phyloP scores from a whole-genome alignment of 192 early-diverging fungal genomes.

The Rhizophagus clarus region DNA sequence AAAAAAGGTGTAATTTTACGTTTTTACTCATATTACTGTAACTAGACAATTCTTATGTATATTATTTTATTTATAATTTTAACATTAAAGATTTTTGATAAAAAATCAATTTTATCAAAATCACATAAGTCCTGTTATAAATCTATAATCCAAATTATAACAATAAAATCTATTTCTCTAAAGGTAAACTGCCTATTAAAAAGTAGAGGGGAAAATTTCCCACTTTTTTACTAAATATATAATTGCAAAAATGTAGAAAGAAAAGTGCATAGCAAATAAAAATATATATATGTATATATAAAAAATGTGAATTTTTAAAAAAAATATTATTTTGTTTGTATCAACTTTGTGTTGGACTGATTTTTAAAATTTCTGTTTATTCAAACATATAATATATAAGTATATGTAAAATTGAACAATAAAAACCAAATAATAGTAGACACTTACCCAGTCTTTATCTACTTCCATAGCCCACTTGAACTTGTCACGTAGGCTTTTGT shows the following conservation, averaged over 20 bases:
- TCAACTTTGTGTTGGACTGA: neutral
- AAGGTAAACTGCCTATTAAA: neutral
- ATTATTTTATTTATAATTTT: neutral
- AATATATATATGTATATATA: too few species aligned
- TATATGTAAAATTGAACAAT: neutral
- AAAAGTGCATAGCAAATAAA: too few species aligned
- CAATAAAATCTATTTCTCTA: too few species aligned
- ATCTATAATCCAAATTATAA: neutral
- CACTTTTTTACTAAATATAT: too few species aligned
- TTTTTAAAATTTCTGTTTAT: neutral
- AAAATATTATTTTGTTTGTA: neutral
- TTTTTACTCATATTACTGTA: too few species aligned
- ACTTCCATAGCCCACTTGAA: slow-evolving; percentile 94
- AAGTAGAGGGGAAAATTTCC: neutral
- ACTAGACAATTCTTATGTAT: too few species aligned
- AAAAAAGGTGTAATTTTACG: too few species aligned
- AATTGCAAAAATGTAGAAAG: too few species aligned
- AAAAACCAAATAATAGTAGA: neutral
- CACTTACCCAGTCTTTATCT: slow-evolving; percentile 63
- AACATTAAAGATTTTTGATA: neutral
- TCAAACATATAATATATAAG: neutral
- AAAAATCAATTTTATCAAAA: neutral
- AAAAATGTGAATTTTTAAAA: neutral
- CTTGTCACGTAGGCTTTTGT: slow-evolving; percentile 87
- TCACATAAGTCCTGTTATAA: neutral